Percentiles rank a stretch among this genome's conserved stretches.
These are phyloP conservation scores for Macrophomina phaseolina DNA, from an alignment of 2,329 filamentous ascomycete species.

Conservation along the genomic window DNA sequence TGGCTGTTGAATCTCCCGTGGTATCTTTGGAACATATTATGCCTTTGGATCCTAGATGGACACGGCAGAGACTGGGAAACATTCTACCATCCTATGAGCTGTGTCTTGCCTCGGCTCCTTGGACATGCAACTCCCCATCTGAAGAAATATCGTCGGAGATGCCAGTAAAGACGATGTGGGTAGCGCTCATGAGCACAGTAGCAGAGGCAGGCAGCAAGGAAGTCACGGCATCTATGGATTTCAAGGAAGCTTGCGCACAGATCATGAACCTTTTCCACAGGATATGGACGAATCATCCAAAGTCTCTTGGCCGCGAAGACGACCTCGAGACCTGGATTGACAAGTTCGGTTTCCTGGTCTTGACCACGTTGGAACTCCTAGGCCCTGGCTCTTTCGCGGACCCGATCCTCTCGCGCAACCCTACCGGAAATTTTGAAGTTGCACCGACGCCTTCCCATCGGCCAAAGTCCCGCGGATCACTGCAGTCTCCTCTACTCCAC, in stretches of 20 bases:
- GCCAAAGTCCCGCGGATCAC: slow-evolving; percentile 51
- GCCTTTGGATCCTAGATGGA: slow-evolving; percentile 83
- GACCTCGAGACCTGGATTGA: slow-evolving; percentile 52
- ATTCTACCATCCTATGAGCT: slow-evolving; percentile 68
- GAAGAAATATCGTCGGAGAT: slow-evolving; percentile 25
- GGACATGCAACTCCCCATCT: slow-evolving; percentile 38
- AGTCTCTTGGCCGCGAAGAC: slow-evolving; percentile 37
- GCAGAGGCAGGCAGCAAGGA: slow-evolving; percentile 79
- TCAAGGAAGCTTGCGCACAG: slow-evolving; percentile 76
- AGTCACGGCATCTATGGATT: slow-evolving; percentile 84
- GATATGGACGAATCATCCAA: slow-evolving; percentile 67
- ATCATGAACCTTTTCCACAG: slow-evolving; percentile 72
- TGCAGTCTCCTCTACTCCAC: slow-evolving; percentile 68
- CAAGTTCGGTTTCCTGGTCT: slow-evolving; percentile 58
- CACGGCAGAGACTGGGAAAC: slow-evolving; percentile 70
- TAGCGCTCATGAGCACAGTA: slow-evolving; percentile 65
- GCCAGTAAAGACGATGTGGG: slow-evolving; percentile 60
- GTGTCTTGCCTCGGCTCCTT: slow-evolving; percentile 58
- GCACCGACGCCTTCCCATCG: slow-evolving; percentile 71
- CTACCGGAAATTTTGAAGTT: slow-evolving; percentile 66
- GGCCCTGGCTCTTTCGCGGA: slow-evolving; percentile 58
- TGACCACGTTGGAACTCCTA: slow-evolving; percentile 56
- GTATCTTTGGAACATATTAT: slow-evolving; percentile 78
- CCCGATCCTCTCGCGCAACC: slow-evolving; percentile 58
- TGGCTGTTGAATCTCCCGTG: slow-evolving; percentile 56